These are phyloP conservation scores for Phoma sp. DNA, from an alignment of 2,329 filamentous ascomycete genomes.

Conservation along the genomic window DNA sequence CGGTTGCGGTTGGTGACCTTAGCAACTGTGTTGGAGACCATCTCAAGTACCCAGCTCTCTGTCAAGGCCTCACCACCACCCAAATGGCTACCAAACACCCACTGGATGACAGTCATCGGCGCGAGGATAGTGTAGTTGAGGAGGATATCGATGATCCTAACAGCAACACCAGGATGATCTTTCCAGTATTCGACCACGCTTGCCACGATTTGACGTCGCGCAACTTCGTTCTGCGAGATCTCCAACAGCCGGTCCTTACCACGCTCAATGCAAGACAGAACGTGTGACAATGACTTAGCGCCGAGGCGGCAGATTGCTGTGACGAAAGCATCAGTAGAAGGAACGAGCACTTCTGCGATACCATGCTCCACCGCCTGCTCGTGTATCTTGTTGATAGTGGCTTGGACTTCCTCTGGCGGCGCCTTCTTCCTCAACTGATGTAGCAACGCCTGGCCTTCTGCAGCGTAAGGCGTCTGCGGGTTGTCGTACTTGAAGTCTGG, in stretches of 20 bases:
- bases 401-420: constrained; percentile 83
- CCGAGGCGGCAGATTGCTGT: constrained; percentile 93
- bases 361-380: constrained; percentile 73
- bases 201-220: constrained; percentile 85
- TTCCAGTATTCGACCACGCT: constrained; percentile 93
- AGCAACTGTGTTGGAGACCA: constrained; percentile 83
- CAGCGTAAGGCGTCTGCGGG: constrained; percentile 79
- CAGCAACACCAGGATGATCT: constrained; percentile 87
- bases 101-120: constrained; percentile 83
- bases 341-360: constrained; percentile 74
- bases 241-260: constrained; percentile 87
- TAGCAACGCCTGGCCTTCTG: constrained; percentile 83
- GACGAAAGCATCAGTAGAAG: constrained; percentile 92
- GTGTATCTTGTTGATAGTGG: constrained; percentile 80
- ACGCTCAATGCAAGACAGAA: constrained; percentile 93
- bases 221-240: constrained; percentile 73
- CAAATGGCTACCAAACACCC: constrained; percentile 76
- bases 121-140: constrained; percentile 96
- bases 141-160: constrained; percentile 93
- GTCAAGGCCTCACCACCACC: constrained; percentile 71
- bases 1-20: constrained; percentile 89
- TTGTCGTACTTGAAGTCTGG: constrained; percentile 90
- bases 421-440: constrained; percentile 82
- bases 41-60: constrained; percentile 81
- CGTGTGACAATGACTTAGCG: constrained; percentile 93